Evolutionary conservation across 768 basidiomycete genomes (phyloP), one percentile per base, ranked within the genome.

Genomic region (Pulveroboletus frians): DNA sequence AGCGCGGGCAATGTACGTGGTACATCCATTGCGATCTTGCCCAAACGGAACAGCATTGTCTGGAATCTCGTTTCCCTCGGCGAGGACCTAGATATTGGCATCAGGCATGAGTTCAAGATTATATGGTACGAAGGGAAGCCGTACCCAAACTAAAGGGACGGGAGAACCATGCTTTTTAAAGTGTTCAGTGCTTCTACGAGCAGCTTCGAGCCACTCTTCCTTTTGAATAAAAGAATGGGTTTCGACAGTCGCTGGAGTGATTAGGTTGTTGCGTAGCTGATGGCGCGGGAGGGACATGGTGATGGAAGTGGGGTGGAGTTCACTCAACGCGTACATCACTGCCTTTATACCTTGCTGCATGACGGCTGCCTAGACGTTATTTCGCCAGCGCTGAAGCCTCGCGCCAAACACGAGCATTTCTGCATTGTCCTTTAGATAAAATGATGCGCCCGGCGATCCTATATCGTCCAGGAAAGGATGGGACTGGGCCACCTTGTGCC

Each of bases 11-110:
- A 67, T 54, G 46, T 65, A 67, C 45, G 56, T 18, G 30, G 63
- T 56, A 4, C 37, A 48, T 9, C 66, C 66, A 37, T 61, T 61
- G 46, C 61, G 59, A 39, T 67, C 66, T 52, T 67, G 59, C 13
- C 64, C 63, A 21, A 67, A 67, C 11, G 66, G 67, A 43, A 67
- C 59, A 1, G 66, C 66, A n/a, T 66, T 69, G 34, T 69, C 57
- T 5, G 66, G 66, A n/a, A 67, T 69, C n/a, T 51, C 39, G 36
- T 47, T 67, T 4, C 60, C 63, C 46, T 69, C 65, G 0, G 60
- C 61, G 46, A 67, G 39, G 34, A 67, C 56, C 66, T 67, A 18
- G n/a, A 35, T 0, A 29, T 21, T 3, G 13, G 17, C 7, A 23
- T 30, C 6, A 43, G 21, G 13, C 17, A 17, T 37, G 29, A 17